A percentile compares a stretch with the other conserved stretches of the same genome.
These are phyloP conservation scores for Microbotryum violaceum DNA, from an alignment of 1,284 basidiomycete species.

Conservation along the genomic window DNA sequence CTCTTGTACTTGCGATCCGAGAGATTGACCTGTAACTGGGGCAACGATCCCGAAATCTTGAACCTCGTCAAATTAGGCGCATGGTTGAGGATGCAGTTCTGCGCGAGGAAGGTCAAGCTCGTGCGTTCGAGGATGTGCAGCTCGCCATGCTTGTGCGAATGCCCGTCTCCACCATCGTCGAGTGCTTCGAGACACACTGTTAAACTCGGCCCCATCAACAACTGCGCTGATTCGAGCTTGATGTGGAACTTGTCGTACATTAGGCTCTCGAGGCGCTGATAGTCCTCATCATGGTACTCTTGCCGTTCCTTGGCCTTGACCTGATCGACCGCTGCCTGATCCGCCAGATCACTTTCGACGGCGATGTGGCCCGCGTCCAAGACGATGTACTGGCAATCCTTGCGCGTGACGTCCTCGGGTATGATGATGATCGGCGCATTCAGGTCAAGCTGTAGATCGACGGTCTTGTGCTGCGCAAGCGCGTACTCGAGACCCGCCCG, in stretches of 20 bases:
- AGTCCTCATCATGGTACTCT: conserved; percentile 84
- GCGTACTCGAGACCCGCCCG: conserved; percentile 91
- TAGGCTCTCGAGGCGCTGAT: conserved; percentile 74
- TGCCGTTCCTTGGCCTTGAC: conserved; percentile 79
- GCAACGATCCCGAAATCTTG: conserved; percentile 86
- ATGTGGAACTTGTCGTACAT: conserved; percentile 95
- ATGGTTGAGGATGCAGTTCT: conserved; percentile 87
- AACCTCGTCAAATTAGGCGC: conserved; percentile 78
- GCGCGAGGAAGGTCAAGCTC: conserved; percentile 81
- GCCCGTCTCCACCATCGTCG: conserved; percentile 42
- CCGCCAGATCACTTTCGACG: conserved; percentile 80
- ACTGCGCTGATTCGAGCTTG: conserved; percentile 82
- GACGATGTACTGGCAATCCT: conserved; percentile 76
- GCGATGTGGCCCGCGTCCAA: conserved; percentile 96
- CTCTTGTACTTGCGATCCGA: conserved; percentile 95
- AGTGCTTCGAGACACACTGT: conserved; percentile 73
- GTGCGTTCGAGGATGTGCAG: conserved; percentile 89
- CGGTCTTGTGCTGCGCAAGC: conserved; percentile 83
- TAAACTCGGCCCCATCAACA: conserved; percentile 80
- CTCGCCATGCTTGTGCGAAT: conserved; percentile 48
- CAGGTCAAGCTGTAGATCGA: conserved; percentile 92
- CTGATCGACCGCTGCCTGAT: conserved; percentile 70
- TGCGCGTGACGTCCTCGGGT: conserved; percentile 72
- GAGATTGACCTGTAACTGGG: conserved; percentile 74
- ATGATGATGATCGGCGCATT: conserved; percentile 97